Percentiles rank a stretch among this genome's conserved stretches.
Conservation (phyloP, 805 yeast species). For the Wickerhamiella occidentalis region DNA sequence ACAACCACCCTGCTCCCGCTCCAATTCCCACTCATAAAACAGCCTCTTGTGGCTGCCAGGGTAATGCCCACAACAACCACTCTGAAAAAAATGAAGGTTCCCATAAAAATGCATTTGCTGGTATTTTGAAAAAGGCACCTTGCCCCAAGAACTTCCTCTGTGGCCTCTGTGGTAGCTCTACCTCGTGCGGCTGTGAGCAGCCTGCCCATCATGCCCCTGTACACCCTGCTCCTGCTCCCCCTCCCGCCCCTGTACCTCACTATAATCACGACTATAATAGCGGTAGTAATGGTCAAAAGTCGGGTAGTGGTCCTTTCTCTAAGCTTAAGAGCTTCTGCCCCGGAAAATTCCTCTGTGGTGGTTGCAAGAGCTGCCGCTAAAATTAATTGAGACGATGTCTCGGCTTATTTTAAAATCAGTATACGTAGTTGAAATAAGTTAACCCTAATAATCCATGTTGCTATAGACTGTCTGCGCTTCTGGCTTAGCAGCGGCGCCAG, state of each 20-base stretch:
- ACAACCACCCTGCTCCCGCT: not conserved
- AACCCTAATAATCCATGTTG: constrained; percentile 19
- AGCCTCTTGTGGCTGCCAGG: constrained; percentile 1
- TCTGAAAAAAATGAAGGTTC: not conserved
- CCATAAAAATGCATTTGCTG: not conserved
- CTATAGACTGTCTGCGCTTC: constrained; percentile 13
- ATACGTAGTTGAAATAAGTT: constrained; percentile 3
- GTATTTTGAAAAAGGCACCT: not conserved
- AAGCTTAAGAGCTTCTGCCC: constrained; percentile 8
- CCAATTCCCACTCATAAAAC: not conserved
- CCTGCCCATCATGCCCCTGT: not conserved
- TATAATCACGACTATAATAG: too few species aligned
- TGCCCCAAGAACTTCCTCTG: constrained; percentile 7
- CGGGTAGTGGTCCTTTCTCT: not conserved
- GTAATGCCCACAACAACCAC: not conserved
- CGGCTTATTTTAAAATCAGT: not conserved
- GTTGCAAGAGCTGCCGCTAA: constrained; percentile 8
- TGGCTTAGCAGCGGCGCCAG: not conserved
- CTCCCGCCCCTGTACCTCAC: too few species aligned
- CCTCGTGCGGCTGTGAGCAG: not conserved
- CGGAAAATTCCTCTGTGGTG: constrained; percentile 7
- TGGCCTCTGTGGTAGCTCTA: not conserved
- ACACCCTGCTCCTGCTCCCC: too few species aligned
- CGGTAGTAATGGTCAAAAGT: too few species aligned
- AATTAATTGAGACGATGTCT: too few species aligned